Base-by-base conservation (phyloP, 805 yeast genomes). In the Saturnispora bothae region DNA sequence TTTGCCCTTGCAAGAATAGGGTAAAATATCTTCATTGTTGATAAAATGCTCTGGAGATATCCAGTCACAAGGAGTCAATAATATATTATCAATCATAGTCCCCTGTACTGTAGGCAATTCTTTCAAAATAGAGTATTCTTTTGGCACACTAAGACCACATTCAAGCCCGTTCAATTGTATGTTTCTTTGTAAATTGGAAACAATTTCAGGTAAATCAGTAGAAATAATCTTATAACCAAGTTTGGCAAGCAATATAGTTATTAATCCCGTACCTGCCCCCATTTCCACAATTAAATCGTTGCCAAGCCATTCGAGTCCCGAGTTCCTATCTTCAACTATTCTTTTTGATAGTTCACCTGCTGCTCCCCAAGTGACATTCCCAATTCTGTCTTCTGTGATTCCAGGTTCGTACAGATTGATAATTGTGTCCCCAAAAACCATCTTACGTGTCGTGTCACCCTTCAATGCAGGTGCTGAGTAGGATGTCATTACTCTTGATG, bases 361-460 rank as follows among this genome's bases (percentile, higher is more conserved):
- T 0, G 96, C 82, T 0, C 97, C 98, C 98, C 98, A 89, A 0
- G 98, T 89, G 45, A 89, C 85, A 54, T 85, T 66, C 0, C 98
- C 98, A 17, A 92, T 61, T 44, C 80, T 82, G 57, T 92, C 98
- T 28, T 76, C 72, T 0, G 96, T 83, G 43, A 89, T 61, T 0
- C 94, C 76, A 0, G 97, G 97, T 51, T 89, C 98, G 41, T 68
- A 66, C 21, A 89, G 57, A 3, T 17, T 32, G 12, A 38, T 32
- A 18, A 44, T 44, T 3, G 71, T 59, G 3, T 59, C 55, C 1
- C 47, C 48, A 2, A 83, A 55, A 8, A 60, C 56, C 23, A 89
- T 75, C 31, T 64, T 66, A 33, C 97, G 63, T 2, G 67, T 60
- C 47, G 80, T 68, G 17, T 76, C 73, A 0, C 96, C 94, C 38